These are phyloP conservation scores for Cyberlindnera misumaiensis DNA, from an alignment of 805 yeast genomes.

Conservation along the genomic window DNA sequence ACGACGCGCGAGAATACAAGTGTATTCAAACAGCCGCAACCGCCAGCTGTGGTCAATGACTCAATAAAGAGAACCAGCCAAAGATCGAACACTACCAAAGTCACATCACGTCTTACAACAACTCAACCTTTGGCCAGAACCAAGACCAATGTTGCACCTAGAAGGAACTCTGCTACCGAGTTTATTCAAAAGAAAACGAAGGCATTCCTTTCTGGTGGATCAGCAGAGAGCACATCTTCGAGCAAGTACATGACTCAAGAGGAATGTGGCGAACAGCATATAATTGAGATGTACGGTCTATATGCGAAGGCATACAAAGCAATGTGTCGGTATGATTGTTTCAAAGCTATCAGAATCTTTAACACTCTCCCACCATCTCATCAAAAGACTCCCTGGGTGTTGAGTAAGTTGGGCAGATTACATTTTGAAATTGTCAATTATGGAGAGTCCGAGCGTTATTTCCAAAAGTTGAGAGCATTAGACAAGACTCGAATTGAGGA, in stretches of 20 bases:
- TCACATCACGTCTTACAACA: conserved; percentile 41
- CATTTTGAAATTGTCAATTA: conserved; percentile 87
- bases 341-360: conserved; percentile 67
- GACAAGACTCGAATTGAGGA: conserved; percentile 80
- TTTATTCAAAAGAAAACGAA: conserved; percentile 15
- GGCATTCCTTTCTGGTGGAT: conserved; percentile 3
- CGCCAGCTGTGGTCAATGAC: conserved; percentile 11
- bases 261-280: conserved; percentile 32
- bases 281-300: conserved; percentile 41
- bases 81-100: conserved; percentile 36
- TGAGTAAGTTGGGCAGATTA: conserved; percentile 69
- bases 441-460: conserved; percentile 62
- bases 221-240: conserved; percentile 9
- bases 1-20: conserved; percentile 3
- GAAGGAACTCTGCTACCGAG: conserved; percentile 10
- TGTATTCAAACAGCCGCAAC: conserved; percentile 17
- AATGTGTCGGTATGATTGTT: conserved; percentile 64
- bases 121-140: conserved; percentile 28
- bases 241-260: conserved; percentile 16
- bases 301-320: conserved; percentile 59
- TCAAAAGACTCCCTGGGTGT: conserved; percentile 76
- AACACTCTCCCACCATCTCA: conserved; percentile 58
- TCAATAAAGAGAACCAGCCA: conserved; percentile 17
- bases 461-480: conserved; percentile 50
- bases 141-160: conserved; percentile 8